These are phyloP conservation scores for Plectosphaerella sp. DNA, from an alignment of 2,329 filamentous ascomycete genomes.

Conservation along the genomic window DNA sequence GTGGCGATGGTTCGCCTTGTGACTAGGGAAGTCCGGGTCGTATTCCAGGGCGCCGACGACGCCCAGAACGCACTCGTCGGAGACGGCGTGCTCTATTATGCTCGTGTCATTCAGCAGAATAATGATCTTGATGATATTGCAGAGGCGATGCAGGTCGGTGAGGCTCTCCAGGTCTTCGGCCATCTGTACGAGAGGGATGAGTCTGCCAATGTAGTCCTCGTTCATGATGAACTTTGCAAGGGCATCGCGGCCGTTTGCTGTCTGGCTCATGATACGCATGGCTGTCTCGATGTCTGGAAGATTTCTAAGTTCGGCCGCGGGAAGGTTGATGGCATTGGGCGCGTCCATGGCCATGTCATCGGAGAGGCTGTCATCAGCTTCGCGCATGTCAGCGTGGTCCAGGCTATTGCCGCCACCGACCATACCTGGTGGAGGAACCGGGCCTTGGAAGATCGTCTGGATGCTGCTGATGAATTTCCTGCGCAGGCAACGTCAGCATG, in stretches of 20 bases:
- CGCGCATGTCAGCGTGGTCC: conserved; percentile 17
- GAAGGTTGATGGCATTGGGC: conserved; percentile 66
- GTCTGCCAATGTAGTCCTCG: conserved; percentile 81
- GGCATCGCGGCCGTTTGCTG: conserved; percentile 74
- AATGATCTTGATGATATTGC: conserved; percentile 96
- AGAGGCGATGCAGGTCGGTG: conserved; percentile 80
- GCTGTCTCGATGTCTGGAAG: conserved; percentile 79
- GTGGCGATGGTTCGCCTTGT: conserved; percentile 95
- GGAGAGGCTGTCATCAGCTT: conserved; percentile 75
- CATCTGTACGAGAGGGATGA: conserved; percentile 80
- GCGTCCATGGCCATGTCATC: conserved; percentile 80
- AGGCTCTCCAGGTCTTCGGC: conserved; percentile 91
- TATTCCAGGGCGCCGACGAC: conserved; percentile 96
- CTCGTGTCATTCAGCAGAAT: conserved; percentile 91
- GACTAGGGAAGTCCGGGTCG: conserved; percentile 93
- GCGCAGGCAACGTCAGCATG: conserved; percentile 17
- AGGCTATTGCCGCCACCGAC: not conserved
- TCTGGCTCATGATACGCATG: conserved; percentile 74
- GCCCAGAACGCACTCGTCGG: conserved; percentile 81
- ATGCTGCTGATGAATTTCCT: conserved; percentile 91
- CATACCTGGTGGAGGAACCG: conserved; percentile 58
- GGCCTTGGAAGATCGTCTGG: conserved; percentile 66
- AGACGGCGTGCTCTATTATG: conserved; percentile 92
- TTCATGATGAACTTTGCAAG: conserved; percentile 81
- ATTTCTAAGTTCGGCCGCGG: conserved; percentile 74